Base-by-base conservation (phyloP, 208 protist genomes). In the Histomonas meleagridis region DNA sequence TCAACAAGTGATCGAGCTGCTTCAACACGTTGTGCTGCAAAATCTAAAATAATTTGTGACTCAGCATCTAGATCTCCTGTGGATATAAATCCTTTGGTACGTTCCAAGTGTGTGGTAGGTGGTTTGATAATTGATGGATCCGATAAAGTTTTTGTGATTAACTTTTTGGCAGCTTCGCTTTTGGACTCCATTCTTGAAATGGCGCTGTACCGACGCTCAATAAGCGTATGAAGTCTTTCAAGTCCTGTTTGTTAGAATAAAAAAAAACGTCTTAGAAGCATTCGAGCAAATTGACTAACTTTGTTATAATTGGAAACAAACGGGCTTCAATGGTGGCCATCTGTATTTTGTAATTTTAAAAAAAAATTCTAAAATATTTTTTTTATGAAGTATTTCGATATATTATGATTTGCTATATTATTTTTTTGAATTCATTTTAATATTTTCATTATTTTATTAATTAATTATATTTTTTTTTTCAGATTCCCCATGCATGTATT, bases 1-100 rank as follows among this genome's bases (percentile, higher is more conserved):
- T 86, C 76, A 38, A 86, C 46, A 32, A 86, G 46, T 16, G 76
- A 86, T 86, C 76, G 0, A 7, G 76, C 76, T 18, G 76, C 76
- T 86, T 86, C 76, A 86, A 86, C 76, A 32, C 46, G 23, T 55
- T 86, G 76, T 38, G 76, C 76, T n/a, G 46, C 46, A 28, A 38
- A 55, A 35, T 86, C 76, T 18, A 86, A 28, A 55, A 86, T 55
- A 53, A 46, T 38, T 55, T 86, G 76, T 7, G 76, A 40, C 9
- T 86, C 76, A 38, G 26, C 26, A 18, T 86, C 76, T 7, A 86
- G 46, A 32, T 48, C 40, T 32, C 46, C 40, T 35, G 40, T 38
- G 0, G 76, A 51, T 7, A 86, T 86, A 40, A 46, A 65, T 32
- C 60, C 60, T 7, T 10, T n/a, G 16, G 60, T 10, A 12, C 21